phyloP scores from a whole-genome alignment of 169 alveolate species.

The Eimeria falciformis region DNA sequence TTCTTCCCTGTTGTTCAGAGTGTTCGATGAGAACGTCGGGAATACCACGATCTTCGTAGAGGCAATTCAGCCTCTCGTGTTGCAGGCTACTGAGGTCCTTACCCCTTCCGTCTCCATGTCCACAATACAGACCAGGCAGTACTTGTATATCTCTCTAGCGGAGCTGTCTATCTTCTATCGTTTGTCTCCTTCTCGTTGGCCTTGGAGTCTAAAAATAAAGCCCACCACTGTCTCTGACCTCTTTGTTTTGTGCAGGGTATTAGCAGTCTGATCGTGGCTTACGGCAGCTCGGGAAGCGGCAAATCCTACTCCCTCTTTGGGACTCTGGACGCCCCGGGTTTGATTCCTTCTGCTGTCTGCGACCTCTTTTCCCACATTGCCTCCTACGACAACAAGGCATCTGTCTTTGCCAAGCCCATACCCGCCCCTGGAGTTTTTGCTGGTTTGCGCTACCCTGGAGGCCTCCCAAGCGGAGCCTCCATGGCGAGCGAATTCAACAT shows the following conservation, averaged over 20 bases:
- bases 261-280: constrained; percentile 64
- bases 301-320: constrained; percentile 65
- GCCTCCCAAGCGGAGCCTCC: constrained; percentile 28
- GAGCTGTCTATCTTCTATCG: not conserved
- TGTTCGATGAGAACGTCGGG: constrained; percentile 50
- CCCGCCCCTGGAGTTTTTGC: not conserved
- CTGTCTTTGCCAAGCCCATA: not conserved
- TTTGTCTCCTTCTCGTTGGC: not conserved
- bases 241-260: constrained; percentile 28
- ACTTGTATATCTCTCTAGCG: not conserved
- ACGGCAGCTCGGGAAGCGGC: constrained; percentile 65
- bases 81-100: constrained; percentile 67
- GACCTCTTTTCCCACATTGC: constrained; percentile 70
- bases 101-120: not conserved
- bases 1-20: not conserved
- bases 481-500: constrained; percentile 41
- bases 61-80: constrained; percentile 71
- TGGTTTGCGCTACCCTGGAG: not conserved
- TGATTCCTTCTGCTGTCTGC: constrained; percentile 29
- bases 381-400: constrained; percentile 48
- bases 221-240: not conserved
- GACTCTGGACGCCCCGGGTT: constrained; percentile 61
- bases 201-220: not conserved
- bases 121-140: not conserved
- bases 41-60: constrained; percentile 41